A percentile compares a stretch with the other conserved stretches of the same genome.
Conservation (phyloP, 441 rosid species). For the Euphorbia corollata region DNA sequence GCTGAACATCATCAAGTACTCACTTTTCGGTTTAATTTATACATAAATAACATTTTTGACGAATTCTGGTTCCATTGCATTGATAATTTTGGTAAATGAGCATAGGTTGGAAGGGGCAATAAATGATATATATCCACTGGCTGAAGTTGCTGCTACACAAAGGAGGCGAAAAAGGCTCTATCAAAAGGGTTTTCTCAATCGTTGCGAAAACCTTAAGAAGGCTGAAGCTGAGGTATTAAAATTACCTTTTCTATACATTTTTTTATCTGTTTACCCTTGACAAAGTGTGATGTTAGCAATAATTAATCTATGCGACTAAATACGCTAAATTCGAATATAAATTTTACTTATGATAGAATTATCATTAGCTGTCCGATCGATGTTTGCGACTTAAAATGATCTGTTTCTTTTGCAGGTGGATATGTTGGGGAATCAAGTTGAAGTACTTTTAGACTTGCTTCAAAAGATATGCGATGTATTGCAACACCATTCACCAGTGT, state of each 20-base stretch:
- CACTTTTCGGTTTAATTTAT: not conserved
- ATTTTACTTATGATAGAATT: too few species aligned
- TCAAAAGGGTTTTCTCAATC: conserved; percentile 47
- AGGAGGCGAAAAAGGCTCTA: conserved; percentile 40
- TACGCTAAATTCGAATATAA: too few species aligned
- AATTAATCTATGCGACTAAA: not conserved
- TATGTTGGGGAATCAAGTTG: conserved; percentile 77
- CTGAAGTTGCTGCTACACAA: conserved; percentile 22
- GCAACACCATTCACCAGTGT: conserved; percentile 32
- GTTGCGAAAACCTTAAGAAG: conserved; percentile 62
- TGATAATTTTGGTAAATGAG: not conserved
- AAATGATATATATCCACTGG: conserved; percentile 24
- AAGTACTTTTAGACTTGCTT: conserved; percentile 38
- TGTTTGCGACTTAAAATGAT: not conserved
- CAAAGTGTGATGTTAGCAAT: not conserved
- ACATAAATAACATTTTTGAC: not conserved
- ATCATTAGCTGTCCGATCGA: too few species aligned
- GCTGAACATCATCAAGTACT: conserved; percentile 40
- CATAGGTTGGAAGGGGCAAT: conserved; percentile 46
- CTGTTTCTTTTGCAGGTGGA: conserved; percentile 44
- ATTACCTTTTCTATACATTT: not conserved
- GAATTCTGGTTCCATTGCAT: not conserved
- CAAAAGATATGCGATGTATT: conserved; percentile 42
- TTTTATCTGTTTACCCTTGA: too few species aligned
- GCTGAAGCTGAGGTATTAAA: conserved; percentile 72